Evolutionary conservation across 352 stramenopile species (phyloP).

Genomic region (Phytophthora chlamydospora): DNA sequence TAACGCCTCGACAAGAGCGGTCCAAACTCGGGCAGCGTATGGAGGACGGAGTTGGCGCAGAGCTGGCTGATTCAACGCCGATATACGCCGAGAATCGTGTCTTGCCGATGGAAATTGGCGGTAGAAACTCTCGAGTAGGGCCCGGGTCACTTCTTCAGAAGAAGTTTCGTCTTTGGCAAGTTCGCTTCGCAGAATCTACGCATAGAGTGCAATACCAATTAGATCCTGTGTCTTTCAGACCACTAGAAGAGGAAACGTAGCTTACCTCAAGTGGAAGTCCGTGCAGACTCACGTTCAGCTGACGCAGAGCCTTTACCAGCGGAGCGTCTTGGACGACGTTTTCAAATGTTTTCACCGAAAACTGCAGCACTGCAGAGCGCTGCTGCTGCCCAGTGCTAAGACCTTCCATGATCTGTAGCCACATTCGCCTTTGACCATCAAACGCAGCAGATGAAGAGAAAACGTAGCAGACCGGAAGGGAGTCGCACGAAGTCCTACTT

Average conservation of each 20-base stretch:
- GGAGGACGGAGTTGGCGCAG: slow-evolving; percentile 28
- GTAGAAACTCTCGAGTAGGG: slow-evolving; percentile 32
- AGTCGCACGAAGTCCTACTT: background rate
- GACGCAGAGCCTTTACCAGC: slow-evolving; percentile 24
- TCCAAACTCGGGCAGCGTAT: slow-evolving; percentile 40
- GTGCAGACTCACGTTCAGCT: slow-evolving; percentile 40
- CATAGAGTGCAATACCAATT: background rate
- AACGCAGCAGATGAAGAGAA: slow-evolving; percentile 32
- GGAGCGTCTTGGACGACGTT: slow-evolving; percentile 19
- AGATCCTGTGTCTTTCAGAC: background rate
- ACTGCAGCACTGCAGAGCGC: slow-evolving; percentile 12
- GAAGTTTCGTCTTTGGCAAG: slow-evolving; percentile 15
- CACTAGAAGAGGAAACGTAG: background rate
- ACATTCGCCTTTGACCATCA: slow-evolving; percentile 71
- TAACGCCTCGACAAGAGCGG: slow-evolving; percentile 27
- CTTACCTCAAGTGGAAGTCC: slow-evolving; percentile 31
- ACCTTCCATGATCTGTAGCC: slow-evolving; percentile 56
- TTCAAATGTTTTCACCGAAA: slow-evolving; percentile 48
- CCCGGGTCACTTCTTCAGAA: slow-evolving; percentile 2
- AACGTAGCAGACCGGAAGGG: slow-evolving; percentile 49
- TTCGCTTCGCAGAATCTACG: slow-evolving; percentile 23
- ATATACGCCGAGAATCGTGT: slow-evolving; percentile 16
- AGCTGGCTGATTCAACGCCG: slow-evolving; percentile 13
- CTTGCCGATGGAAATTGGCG: slow-evolving; percentile 26
- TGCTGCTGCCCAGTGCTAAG: slow-evolving; percentile 1